Base-by-base conservation (phyloP, 805 yeast species). In the Ogataea neopini region DNA sequence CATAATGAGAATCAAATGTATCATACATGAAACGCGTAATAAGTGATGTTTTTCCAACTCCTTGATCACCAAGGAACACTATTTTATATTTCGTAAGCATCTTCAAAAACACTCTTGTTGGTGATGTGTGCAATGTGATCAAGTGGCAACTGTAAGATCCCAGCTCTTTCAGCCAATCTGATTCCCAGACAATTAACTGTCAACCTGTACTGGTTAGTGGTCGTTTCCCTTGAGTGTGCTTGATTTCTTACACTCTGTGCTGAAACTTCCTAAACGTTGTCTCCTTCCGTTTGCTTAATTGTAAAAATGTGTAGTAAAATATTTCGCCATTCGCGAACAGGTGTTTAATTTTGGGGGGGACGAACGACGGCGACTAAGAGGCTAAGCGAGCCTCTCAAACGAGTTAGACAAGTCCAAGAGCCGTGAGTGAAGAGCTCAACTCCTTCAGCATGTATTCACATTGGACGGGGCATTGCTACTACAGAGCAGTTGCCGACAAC, bases 1-100 rank as follows among this genome's bases (percentile, higher is more conserved):
- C 89, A 64, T 94, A 94, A 64, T 91, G 96, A 32, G 94, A 92
- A 67, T 92, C 97, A 67, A 92, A 92, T 15, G 96, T 86, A 65
- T 94, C 98, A 66, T 92, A 92, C 98, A 92, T 92, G 72, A 94
- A 92, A 55, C 98, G 76, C n/a, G 98, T 91, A 57, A 92, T 88
- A 51, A 92, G 77, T 2, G 98, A 92, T 4, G 99, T 92, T 66
- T 92, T 92, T 35, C 99, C 99, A 34, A 92, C 98, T 62, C 94
- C 88, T 67, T 89, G 96, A 67, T 92, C 99, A n/a, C 99, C 99
- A 30, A 92, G 75, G 66, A 92, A 94, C 29, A 92, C 98, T 48
- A 92, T 88, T 70, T 94, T 92, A 66, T 84, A 86, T 66, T 87
- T 87, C 50, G 82, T 72, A 54, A 80, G 68, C 62, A 75, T 72